phyloP scores from a whole-genome alignment of 176 grass and related monocot species.

The Pontederia paniculata region DNA sequence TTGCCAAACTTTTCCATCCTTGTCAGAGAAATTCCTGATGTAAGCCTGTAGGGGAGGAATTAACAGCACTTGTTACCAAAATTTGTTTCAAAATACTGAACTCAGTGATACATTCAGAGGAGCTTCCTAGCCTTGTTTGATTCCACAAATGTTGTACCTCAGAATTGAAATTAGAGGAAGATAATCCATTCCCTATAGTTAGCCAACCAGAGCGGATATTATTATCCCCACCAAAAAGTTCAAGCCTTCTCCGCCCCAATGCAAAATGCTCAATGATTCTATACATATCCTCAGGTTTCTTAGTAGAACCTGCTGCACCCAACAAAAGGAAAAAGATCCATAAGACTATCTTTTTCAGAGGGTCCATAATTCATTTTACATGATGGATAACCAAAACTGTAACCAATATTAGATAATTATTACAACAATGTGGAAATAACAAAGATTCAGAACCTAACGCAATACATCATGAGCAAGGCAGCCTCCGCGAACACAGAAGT shows the following conservation, averaged over 20 bases:
- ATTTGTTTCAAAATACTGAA: background rate
- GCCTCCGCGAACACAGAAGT: too few species aligned
- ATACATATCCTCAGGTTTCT: slow-evolving; percentile 97
- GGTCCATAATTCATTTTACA: background rate
- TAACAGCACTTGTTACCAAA: background rate
- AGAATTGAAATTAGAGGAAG: slow-evolving; percentile 84
- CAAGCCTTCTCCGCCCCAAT: slow-evolving; percentile 74
- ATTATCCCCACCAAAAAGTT: slow-evolving; percentile 92
- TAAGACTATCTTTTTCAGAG: too few species aligned
- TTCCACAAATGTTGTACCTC: slow-evolving; percentile 32
- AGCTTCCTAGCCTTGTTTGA: background rate
- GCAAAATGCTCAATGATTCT: slow-evolving; percentile 98
- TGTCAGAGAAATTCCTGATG: slow-evolving; percentile 47
- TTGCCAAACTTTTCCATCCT: slow-evolving; percentile 87
- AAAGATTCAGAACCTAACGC: too few species aligned
- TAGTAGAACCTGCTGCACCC: slow-evolving; percentile 50
- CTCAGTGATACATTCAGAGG: too few species aligned
- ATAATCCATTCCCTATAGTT: slow-evolving; percentile 78
- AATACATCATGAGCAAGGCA: too few species aligned
- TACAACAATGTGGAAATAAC: too few species aligned
- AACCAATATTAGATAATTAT: too few species aligned
- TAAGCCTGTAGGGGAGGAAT: slow-evolving; percentile 34
- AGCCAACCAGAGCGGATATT: slow-evolving; percentile 87
- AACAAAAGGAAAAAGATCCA: background rate
- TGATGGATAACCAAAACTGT: too few species aligned